A percentile compares a stretch with the other conserved stretches of the same genome.
Conservation (phyloP, 768 basidiomycete genomes). For the Neoboletus subvelutipes region DNA sequence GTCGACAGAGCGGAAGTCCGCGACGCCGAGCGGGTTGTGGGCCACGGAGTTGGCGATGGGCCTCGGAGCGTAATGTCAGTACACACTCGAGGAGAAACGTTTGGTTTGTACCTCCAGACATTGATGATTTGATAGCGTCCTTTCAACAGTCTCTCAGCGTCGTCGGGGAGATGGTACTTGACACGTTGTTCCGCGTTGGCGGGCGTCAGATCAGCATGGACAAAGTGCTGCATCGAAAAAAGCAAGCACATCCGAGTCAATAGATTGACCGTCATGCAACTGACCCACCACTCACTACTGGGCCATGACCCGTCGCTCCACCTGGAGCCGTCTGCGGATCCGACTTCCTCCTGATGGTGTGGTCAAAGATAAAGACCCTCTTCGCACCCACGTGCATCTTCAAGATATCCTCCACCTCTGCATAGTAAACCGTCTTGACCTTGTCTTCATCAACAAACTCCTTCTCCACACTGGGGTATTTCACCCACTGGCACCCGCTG, state of each 20-base stretch:
- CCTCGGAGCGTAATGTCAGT: not conserved
- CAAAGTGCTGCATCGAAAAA: slow-evolving; percentile 25
- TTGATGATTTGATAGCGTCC: slow-evolving; percentile 43
- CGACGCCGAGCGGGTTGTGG: slow-evolving; percentile 38
- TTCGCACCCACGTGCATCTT: slow-evolving; percentile 32
- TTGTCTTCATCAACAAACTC: slow-evolving; percentile 37
- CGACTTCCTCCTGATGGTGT: slow-evolving; percentile 34
- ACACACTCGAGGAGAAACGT: not conserved
- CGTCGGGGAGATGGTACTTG: slow-evolving; percentile 35
- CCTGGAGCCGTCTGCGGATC: not conserved
- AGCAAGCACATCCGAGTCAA: not conserved
- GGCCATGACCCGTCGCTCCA: slow-evolving; percentile 16
- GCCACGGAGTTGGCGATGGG: slow-evolving; percentile 37
- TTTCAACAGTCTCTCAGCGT: slow-evolving; percentile 40
- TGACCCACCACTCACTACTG: slow-evolving; percentile 25
- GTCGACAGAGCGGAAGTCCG: slow-evolving; percentile 39
- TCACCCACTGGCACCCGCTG: slow-evolving; percentile 40
- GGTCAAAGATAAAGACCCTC: slow-evolving; percentile 35
- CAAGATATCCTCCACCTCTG: slow-evolving; percentile 39
- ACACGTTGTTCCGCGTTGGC: slow-evolving; percentile 35
- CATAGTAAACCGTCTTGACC: slow-evolving; percentile 37
- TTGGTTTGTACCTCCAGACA: slow-evolving; percentile 36
- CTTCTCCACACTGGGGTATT: slow-evolving; percentile 33
- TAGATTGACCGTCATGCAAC: too few relatives aligned
- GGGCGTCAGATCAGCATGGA: slow-evolving; percentile 44